phyloP scores from a whole-genome alignment of 2,329 filamentous ascomycete genomes.

The Aspergillus glaucus region DNA sequence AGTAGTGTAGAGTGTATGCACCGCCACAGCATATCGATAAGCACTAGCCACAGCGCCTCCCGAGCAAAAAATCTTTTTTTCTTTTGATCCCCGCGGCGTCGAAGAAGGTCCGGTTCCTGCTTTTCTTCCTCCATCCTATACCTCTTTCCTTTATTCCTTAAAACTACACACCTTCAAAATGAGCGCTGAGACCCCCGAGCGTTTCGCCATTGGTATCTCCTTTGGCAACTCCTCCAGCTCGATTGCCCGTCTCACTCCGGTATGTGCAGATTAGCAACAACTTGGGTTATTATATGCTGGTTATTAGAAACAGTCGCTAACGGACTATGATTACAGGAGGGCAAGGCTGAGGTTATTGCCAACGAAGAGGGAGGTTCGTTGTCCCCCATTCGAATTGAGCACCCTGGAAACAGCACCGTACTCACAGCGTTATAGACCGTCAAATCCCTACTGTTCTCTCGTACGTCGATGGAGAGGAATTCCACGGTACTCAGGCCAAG shows the following conservation, averaged over 20 bases:
- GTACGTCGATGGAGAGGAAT: conserved; percentile 93
- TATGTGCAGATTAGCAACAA: conserved; percentile 28
- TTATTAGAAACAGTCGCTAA: conserved; percentile 6
- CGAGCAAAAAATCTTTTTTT: conserved; percentile 31
- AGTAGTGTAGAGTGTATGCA: conserved; percentile 6
- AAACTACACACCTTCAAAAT: conserved; percentile 24
- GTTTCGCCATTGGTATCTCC: conserved; percentile 82
- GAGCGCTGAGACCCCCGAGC: conserved; percentile 42
- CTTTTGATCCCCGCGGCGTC: conserved; percentile 9
- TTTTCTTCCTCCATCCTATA: conserved; percentile 13
- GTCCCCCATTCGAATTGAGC: not conserved
- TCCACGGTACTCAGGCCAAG: conserved; percentile 94
- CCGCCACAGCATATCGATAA: conserved; percentile 33
- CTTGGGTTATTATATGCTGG: not conserved
- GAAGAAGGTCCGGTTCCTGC: conserved; percentile 11
- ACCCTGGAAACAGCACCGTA: not conserved
- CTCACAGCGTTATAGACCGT: conserved; percentile 57
- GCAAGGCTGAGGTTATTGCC: conserved; percentile 95
- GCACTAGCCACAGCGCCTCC: conserved; percentile 24
- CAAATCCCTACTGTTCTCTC: conserved; percentile 93
- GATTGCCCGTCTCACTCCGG: conserved; percentile 75
- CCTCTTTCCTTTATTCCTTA: conserved; percentile 9
- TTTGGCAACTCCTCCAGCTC: conserved; percentile 99
- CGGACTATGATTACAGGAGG: conserved; percentile 51
- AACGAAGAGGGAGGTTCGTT: conserved; percentile 90